Evolutionary conservation across 179 eudicot genomes (phyloP).

Genomic region (Silene vulgaris): DNA sequence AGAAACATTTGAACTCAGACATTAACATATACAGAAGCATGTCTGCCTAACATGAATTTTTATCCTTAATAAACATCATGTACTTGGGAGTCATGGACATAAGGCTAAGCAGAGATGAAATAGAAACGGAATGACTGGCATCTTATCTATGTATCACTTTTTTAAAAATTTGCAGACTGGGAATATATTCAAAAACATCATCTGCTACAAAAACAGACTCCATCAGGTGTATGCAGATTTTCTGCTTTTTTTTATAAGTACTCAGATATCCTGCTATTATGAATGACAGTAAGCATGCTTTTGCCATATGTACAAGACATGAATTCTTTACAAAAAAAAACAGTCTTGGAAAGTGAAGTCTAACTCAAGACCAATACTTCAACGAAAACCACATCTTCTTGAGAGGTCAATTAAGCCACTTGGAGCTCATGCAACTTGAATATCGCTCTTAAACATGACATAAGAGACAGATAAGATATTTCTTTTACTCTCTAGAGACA

Average conservation of each 20-base stretch:
- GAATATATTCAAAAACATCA: neutral
- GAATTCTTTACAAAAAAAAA: neutral
- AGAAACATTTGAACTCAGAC: constrained; percentile 2
- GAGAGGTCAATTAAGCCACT: neutral
- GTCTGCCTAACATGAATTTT: neutral
- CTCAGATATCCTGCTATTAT: neutral
- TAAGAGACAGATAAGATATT: neutral
- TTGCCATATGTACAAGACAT: neutral
- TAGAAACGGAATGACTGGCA: neutral
- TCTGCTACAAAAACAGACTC: constrained; percentile 9
- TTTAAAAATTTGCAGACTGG: neutral
- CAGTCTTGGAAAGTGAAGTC: neutral
- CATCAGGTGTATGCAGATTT: neutral
- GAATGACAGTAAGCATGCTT: neutral
- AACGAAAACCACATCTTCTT: neutral
- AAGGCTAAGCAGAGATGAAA: neutral
- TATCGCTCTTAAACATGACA: neutral
- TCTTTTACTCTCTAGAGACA: neutral
- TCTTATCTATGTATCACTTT: neutral
- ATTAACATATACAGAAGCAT: neutral
- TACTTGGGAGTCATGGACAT: neutral
- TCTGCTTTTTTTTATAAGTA: neutral
- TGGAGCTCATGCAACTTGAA: neutral
- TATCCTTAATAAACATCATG: neutral
- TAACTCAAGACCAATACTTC: neutral